Evolutionary conservation across 2,329 filamentous ascomycete genomes (phyloP).

Genomic region (Alternaria novae-zelandiae): DNA sequence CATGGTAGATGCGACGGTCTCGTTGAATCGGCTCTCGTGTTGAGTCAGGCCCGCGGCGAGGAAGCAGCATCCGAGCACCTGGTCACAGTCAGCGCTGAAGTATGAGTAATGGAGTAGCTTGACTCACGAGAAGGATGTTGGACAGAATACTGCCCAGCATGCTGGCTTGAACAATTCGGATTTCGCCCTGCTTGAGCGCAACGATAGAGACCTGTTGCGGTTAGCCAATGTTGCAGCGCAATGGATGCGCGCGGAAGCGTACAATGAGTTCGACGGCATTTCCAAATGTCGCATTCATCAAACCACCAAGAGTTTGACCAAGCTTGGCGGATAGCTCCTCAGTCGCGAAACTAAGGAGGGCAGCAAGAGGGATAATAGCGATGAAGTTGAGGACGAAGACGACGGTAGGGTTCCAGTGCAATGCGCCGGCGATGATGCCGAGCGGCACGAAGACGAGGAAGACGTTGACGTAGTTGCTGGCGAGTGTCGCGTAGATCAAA

Average conservation of each 20-base stretch:
- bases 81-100: conserved; percentile 56
- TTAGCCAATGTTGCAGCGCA: conserved; percentile 8
- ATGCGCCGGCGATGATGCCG: conserved; percentile 70
- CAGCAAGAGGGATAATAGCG: conserved; percentile 77
- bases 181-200: conserved; percentile 82
- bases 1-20: conserved; percentile 79
- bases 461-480: conserved; percentile 68
- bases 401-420: conserved; percentile 68
- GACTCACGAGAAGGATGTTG: conserved; percentile 78
- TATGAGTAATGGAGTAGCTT: conserved; percentile 22
- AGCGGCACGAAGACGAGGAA: conserved; percentile 76
- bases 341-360: conserved; percentile 77
- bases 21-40: conserved; percentile 65
- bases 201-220: conserved; percentile 80
- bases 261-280: conserved; percentile 83
- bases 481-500: conserved; percentile 52
- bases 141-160: conserved; percentile 97
- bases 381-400: conserved; percentile 82
- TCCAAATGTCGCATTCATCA: conserved; percentile 79
- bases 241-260: conserved; percentile 9
- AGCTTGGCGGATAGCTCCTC: conserved; percentile 76
- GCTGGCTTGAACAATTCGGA: conserved; percentile 94
- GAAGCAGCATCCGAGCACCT: conserved; percentile 62
- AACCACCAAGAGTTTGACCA: conserved; percentile 75
- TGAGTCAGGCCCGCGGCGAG: conserved; percentile 56